phyloP scores from a whole-genome alignment of 148 eudicot genomes.

The Vaccinium corymbosum region DNA sequence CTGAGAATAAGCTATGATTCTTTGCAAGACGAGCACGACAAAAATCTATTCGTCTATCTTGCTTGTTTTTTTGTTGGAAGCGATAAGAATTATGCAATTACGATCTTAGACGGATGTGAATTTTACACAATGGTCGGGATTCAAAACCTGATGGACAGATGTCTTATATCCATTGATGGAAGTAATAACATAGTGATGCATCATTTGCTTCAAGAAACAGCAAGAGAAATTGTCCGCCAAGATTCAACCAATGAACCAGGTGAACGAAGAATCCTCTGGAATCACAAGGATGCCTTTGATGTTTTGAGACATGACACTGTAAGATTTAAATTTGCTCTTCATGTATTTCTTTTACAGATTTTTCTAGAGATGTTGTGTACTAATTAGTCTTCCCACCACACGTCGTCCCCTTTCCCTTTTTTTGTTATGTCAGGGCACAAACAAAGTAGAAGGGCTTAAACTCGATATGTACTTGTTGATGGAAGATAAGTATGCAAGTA shows the following conservation, averaged over 20 bases:
- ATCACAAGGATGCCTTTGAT: no score
- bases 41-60: no score
- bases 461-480: background rate
- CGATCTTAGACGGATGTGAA: background rate
- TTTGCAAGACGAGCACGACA: background rate
- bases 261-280: background rate
- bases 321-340: no score
- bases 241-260: slow-evolving; percentile 4
- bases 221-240: slow-evolving; percentile 13
- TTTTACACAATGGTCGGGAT: no score
- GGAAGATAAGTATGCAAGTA: background rate
- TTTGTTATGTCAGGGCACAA: background rate
- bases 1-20: background rate
- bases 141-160: no score
- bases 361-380: no score
- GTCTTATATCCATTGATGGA: no score
- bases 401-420: no score
- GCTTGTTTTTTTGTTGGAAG: no score
- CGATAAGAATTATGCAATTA: background rate
- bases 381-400: no score
- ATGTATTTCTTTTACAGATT: no score
- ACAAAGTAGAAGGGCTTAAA: background rate
- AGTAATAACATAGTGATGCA: slow-evolving; percentile 7
- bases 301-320: no score
- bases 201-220: slow-evolving; percentile 17